These are phyloP conservation scores for Juncus inflexus DNA, from an alignment of 176 grass and related monocot genomes.

Conservation along the genomic window DNA sequence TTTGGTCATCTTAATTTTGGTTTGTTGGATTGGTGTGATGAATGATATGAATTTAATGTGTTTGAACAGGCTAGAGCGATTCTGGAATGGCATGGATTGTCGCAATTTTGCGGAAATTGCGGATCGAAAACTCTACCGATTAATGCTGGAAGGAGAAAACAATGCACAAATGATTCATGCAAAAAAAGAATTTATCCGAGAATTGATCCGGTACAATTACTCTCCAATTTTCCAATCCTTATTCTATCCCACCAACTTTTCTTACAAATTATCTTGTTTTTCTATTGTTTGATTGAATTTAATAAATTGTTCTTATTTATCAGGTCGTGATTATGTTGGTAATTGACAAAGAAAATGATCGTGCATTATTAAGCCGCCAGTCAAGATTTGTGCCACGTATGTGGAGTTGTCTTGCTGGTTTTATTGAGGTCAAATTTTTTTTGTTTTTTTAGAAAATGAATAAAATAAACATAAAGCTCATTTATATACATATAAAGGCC, in stretches of 20 bases:
- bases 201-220: conserved; percentile 64
- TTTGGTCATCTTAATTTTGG: too few relatives aligned
- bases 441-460: neutral
- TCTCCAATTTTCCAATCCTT: neutral
- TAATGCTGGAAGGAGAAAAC: conserved; percentile 75
- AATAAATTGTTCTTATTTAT: neutral
- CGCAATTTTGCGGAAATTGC: conserved; percentile 79
- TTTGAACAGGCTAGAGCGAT: conserved; percentile 59
- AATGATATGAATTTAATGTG: neutral
- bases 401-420: conserved; percentile 98
- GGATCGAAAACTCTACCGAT: conserved; percentile 55
- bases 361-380: conserved; percentile 68
- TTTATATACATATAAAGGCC: neutral
- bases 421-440: conserved; percentile 60
- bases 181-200: conserved; percentile 89
- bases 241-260: neutral
- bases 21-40: too few relatives aligned
- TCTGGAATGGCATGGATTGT: conserved; percentile 72
- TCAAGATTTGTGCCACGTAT: conserved; percentile 85
- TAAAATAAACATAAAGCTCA: neutral
- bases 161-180: conserved; percentile 73
- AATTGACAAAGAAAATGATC: conserved; percentile 80
- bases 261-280: neutral
- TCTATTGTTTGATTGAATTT: conserved; percentile 3
- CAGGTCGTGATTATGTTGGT: conserved; percentile 98